A percentile compares a stretch with the other conserved stretches of the same genome.
Evolutionary conservation across 352 stramenopile species (phyloP).

Genomic region (Thraustochytrium striatum): DNA sequence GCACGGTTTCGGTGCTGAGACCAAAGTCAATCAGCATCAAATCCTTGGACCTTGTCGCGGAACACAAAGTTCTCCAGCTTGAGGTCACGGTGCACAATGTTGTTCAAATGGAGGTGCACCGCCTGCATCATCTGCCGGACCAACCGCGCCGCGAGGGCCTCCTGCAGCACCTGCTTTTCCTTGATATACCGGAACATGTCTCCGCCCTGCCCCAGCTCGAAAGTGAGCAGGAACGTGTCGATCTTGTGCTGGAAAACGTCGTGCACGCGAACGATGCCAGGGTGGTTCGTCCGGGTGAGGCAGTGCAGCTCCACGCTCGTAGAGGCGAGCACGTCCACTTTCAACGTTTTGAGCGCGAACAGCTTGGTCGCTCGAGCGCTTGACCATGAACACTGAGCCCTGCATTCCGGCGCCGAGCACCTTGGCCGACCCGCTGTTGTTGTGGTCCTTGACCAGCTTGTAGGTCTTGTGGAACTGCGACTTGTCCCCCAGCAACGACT

Average conservation of each 20-base stretch:
- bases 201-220: slow-evolving; percentile 30
- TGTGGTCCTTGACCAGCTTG: slow-evolving; percentile 4
- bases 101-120: slow-evolving; percentile 59
- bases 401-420: slow-evolving; percentile 47
- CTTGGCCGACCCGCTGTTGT: background rate
- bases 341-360: slow-evolving; percentile 46
- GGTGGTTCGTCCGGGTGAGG: slow-evolving; percentile 20
- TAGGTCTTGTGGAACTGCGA: background rate
- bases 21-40: slow-evolving; percentile 63
- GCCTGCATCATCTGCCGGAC: slow-evolving; percentile 51
- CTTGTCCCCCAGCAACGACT: background rate
- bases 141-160: slow-evolving; percentile 3
- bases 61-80: slow-evolving; percentile 65
- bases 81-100: slow-evolving; percentile 65
- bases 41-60: slow-evolving; percentile 49
- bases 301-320: background rate
- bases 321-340: background rate
- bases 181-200: slow-evolving; percentile 33
- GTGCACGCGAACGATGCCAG: slow-evolving; percentile 31
- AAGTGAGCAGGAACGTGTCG: slow-evolving; percentile 31
- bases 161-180: background rate
- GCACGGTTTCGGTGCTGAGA: slow-evolving; percentile 63
- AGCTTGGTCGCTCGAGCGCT: background rate
- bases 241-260: slow-evolving; percentile 23
- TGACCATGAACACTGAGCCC: slow-evolving; percentile 36